These are phyloP conservation scores for Piloderma croceum DNA, from an alignment of 768 basidiomycete genomes.

Conservation along the genomic window DNA sequence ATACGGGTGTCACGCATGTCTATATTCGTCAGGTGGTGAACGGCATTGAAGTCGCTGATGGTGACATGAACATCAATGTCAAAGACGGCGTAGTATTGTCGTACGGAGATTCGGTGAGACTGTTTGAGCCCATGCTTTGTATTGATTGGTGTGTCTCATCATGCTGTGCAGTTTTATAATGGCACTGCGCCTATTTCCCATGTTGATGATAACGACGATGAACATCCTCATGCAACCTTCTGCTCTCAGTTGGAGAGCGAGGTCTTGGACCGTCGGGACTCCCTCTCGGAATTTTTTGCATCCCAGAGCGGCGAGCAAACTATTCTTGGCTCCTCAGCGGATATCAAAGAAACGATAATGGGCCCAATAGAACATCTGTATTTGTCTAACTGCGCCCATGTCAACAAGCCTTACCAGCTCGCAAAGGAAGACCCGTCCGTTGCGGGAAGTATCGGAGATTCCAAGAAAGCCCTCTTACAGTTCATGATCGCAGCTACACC, in stretches of 20 bases:
- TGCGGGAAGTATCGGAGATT: slow-evolving; percentile 31
- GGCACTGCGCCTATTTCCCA: slow-evolving; percentile 41
- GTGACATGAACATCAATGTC: slow-evolving; percentile 91
- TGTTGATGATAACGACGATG: slow-evolving; percentile 25
- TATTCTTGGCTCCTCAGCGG: slow-evolving; percentile 20
- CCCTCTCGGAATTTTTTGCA: slow-evolving; percentile 19
- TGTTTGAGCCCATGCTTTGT: slow-evolving; percentile 6
- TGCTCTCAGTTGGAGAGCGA: slow-evolving; percentile 42
- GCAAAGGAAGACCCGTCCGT: slow-evolving; percentile 17
- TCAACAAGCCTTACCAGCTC: slow-evolving; percentile 36
- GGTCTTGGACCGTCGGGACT: slow-evolving; percentile 25
- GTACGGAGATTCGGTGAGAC: slow-evolving; percentile 78
- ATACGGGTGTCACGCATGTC: slow-evolving; percentile 83
- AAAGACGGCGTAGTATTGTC: slow-evolving; percentile 79
- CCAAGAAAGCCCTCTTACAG: slow-evolving; percentile 57
- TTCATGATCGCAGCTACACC: slow-evolving; percentile 79
- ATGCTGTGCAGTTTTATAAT: slow-evolving; percentile 60
- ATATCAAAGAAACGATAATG: slow-evolving; percentile 14
- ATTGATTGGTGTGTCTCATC: slow-evolving; percentile 1
- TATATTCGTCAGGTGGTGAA: slow-evolving; percentile 82
- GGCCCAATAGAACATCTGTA: slow-evolving; percentile 42
- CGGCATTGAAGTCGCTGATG: slow-evolving; percentile 84
- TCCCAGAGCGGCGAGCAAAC: slow-evolving; percentile 31
- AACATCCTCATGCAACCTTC: slow-evolving; percentile 48
- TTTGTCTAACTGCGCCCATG: slow-evolving; percentile 52